Evolutionary conservation across 768 basidiomycete species (phyloP).

Genomic region (Lactifluus subvellereus): DNA sequence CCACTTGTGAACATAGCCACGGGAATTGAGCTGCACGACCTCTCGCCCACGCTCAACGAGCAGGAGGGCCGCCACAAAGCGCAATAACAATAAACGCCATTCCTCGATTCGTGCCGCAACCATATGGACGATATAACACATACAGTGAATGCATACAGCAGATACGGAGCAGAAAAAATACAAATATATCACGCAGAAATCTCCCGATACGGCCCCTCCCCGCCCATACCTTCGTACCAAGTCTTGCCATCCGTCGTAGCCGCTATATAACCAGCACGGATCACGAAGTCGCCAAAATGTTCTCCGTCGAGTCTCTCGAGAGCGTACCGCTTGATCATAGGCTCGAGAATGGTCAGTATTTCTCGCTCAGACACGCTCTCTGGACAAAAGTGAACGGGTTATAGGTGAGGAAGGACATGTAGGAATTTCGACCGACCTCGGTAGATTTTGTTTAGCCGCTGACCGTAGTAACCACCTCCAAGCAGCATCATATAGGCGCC

Average conservation of each 20-base stretch:
- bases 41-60: background rate
- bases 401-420: background rate
- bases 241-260: conserved; percentile 75
- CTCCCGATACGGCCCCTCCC: conserved; percentile 56
- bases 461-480: conserved; percentile 92
- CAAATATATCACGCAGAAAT: conserved; percentile 21
- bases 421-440: conserved; percentile 44
- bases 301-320: conserved; percentile 83
- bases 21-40: background rate
- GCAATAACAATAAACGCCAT: background rate
- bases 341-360: conserved; percentile 79
- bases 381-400: conserved; percentile 28
- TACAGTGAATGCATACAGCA: background rate
- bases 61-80: background rate
- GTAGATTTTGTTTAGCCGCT: conserved; percentile 95
- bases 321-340: conserved; percentile 95
- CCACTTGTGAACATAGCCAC: background rate
- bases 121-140: background rate
- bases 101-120: background rate
- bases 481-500: conserved; percentile 92
- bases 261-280: conserved; percentile 86
- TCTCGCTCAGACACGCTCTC: conserved; percentile 88
- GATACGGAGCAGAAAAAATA: background rate
- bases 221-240: conserved; percentile 85
- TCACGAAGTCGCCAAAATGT: conserved; percentile 92